Percentiles rank a stretch among this genome's conserved stretches.
Conservation (phyloP, 2,329 filamentous ascomycete species). For the Colletotrichum sp. region DNA sequence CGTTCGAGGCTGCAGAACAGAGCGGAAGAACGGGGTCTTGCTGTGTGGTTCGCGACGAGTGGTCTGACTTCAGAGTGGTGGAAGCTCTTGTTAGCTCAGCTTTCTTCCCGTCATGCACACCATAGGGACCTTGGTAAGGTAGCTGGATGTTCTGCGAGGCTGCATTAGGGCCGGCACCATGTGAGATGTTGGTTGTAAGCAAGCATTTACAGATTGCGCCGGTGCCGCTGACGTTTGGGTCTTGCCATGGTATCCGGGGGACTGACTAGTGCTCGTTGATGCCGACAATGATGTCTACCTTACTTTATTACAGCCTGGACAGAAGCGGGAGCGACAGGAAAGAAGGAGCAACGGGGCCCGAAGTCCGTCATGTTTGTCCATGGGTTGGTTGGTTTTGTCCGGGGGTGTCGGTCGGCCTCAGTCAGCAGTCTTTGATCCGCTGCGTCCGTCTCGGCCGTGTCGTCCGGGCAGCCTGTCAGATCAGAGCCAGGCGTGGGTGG, state of each 20-base stretch:
- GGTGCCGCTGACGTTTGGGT: neutral
- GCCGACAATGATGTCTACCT: neutral
- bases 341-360: neutral
- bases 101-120: slow-evolving; percentile 5
- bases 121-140: neutral
- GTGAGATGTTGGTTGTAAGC: neutral
- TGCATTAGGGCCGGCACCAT: neutral
- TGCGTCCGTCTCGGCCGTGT: slow-evolving; percentile 8
- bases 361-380: neutral
- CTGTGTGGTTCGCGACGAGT: neutral
- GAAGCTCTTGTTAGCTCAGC: neutral
- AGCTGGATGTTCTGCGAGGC: neutral
- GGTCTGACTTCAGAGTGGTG: neutral
- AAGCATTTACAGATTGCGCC: neutral
- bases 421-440: neutral
- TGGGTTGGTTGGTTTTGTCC: neutral
- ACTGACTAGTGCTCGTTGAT: neutral
- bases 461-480: slow-evolving; percentile 5
- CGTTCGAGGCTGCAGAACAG: neutral
- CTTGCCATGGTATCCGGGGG: neutral
- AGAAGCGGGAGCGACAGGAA: neutral
- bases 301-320: neutral
- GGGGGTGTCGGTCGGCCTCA: neutral
- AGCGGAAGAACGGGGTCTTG: neutral
- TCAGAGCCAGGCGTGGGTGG: neutral